Base-by-base conservation (phyloP, 805 yeast genomes). In the Candida vartiovaarae region DNA sequence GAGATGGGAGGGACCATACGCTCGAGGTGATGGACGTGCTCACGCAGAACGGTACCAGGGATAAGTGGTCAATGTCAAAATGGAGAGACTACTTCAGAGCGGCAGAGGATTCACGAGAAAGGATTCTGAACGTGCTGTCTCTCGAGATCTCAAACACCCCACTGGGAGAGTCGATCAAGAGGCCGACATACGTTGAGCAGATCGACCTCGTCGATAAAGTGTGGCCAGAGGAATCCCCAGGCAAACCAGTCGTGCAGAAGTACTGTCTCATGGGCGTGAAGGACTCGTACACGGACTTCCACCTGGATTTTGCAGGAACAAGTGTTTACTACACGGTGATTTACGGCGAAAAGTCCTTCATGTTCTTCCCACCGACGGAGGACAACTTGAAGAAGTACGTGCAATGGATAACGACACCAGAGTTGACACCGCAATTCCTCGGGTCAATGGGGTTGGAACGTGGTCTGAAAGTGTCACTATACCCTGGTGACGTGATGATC, bases 11-110 rank as follows among this genome's bases (percentile, higher is more conserved):
- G 4, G 83, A 80, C 33, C 64, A 65, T 4, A 73, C 72, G 1
- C 74, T 89, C 2, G 95, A 86, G 43, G 95, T 89, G 2, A 86
- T 89, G 91, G 96, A 89, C 59, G 95, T 87, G 4, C 69, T 84
- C 24, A 81, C 95, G 0, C 96, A 89, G 55, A 82, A 82, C 43
- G 74, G 78, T 33, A 56, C 68, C 9, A 78, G 58, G 36, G 55
- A 56, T 11, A 52, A 49, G 27, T 88, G 95, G 96, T 70, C 74
- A 20, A 61, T 88, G 67, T 72, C 72, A 1, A 70, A 68, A 47
- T 89, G 96, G 96, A 65, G 78, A 43, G 81, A 83, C 32, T 89
- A 88, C 60, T 86, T 78, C 61, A 60, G 67, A 15, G 61, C 68
- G 26, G 57, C 68, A 1, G 63, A 65, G 2, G 58, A 56, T 0